These are phyloP conservation scores for Diplocarpon rosae DNA, from an alignment of 2,329 filamentous ascomycete species.

Conservation along the genomic window DNA sequence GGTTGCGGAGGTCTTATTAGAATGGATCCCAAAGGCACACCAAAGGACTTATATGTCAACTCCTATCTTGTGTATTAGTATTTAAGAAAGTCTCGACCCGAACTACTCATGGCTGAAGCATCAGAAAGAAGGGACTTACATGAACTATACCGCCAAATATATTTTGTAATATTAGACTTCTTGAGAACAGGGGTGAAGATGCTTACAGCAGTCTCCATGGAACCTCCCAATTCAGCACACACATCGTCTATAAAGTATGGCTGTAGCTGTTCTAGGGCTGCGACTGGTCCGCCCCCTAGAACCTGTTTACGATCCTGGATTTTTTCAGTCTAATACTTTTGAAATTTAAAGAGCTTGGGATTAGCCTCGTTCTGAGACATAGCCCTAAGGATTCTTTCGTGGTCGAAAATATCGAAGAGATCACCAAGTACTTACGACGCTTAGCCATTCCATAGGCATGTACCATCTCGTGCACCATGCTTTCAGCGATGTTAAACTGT, in stretches of 20 bases:
- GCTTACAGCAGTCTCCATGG: background rate
- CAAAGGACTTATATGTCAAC: background rate
- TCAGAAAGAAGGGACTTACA: background rate
- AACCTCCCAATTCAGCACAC: background rate
- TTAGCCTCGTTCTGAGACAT: too few species aligned
- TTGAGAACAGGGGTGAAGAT: background rate
- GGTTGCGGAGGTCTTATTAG: background rate
- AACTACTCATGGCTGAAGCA: background rate
- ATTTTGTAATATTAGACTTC: background rate
- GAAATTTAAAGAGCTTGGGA: too few species aligned
- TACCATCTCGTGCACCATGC: background rate
- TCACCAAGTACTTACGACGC: background rate
- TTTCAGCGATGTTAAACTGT: background rate
- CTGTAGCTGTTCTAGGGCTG: background rate
- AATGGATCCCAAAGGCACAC: background rate
- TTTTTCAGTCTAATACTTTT: too few species aligned
- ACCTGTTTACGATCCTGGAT: background rate
- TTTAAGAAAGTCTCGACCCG: too few species aligned
- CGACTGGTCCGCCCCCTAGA: background rate
- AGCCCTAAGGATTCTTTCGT: too few species aligned
- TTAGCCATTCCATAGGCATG: background rate
- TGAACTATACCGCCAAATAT: background rate
- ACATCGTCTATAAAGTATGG: conserved; percentile 2
- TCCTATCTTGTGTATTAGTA: background rate
- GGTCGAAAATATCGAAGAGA: too few species aligned